Conservation (phyloP, 305 asterid genomes). For the Petunia hybrid region DNA sequence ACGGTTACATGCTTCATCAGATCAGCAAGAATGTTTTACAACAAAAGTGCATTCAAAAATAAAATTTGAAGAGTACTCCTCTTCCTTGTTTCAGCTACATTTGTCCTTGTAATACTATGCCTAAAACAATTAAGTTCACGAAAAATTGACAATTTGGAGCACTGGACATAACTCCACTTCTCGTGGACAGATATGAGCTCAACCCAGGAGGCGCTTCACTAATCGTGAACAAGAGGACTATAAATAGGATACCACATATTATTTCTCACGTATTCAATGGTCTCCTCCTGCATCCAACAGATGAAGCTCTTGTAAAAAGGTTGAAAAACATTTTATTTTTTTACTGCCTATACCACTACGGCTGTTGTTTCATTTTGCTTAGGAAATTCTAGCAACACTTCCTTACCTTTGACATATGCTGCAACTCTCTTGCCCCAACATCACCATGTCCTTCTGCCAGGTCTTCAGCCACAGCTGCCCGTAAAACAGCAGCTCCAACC, state of each 20-base stretch:
- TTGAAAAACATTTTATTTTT: not conserved
- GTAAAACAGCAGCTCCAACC: slow-evolving; percentile 94
- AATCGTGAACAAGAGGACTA: slow-evolving; percentile 97
- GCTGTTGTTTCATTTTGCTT: not conserved
- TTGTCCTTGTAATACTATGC: slow-evolving; percentile 19
- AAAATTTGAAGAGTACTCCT: slow-evolving; percentile 6
- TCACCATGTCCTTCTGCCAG: slow-evolving; percentile 94
- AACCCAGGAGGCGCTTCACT: slow-evolving; percentile 49
- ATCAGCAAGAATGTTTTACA: slow-evolving; percentile 3
- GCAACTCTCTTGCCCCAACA: slow-evolving; percentile 77
- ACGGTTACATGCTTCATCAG: slow-evolving; percentile 6
- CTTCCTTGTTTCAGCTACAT: slow-evolving; percentile 10
- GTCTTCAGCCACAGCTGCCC: slow-evolving; percentile 77
- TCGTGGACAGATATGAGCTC: not conserved
- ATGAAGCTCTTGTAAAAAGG: slow-evolving; percentile 10
- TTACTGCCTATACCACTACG: not conserved
- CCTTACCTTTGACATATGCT: slow-evolving; percentile 80
- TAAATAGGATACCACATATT: slow-evolving; percentile 96
- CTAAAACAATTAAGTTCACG: slow-evolving; percentile 5
- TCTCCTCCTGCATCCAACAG: slow-evolving; percentile 75
- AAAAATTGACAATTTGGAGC: not conserved
- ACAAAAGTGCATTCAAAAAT: slow-evolving; percentile 21
- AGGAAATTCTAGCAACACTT: slow-evolving; percentile 6
- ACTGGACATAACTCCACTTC: slow-evolving; percentile 3
- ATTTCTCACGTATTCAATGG: slow-evolving; percentile 59